phyloP scores from a whole-genome alignment of 176 grass and related monocot species.

The Ensete ventricosum region DNA sequence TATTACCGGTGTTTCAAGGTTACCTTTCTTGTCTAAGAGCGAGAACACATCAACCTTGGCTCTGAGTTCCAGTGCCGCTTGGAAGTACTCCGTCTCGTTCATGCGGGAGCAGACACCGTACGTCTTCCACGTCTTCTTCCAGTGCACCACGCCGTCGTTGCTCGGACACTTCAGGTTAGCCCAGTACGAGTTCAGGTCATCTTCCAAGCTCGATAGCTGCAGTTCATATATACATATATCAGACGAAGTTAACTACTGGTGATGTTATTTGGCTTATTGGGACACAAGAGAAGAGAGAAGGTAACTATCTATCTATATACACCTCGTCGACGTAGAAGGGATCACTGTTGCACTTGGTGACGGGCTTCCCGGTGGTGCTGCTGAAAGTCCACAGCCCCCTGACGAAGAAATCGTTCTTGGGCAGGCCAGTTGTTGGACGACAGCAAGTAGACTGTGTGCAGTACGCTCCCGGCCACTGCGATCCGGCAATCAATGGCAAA shows the following conservation, averaged over 20 bases:
- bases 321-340: constrained; percentile 24
- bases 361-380: constrained; percentile 1
- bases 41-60: constrained; percentile 17
- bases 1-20: neutral
- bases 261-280: too few relatives aligned
- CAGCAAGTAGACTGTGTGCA: constrained; percentile 30
- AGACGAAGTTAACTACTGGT: neutral
- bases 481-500: too few relatives aligned
- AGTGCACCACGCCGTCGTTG: constrained; percentile 11
- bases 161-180: constrained; percentile 41
- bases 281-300: neutral
- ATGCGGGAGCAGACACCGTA: constrained; percentile 34
- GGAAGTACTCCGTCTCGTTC: constrained; percentile 19
- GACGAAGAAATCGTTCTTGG: constrained; percentile 37
- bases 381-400: constrained; percentile 21
- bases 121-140: constrained; percentile 37
- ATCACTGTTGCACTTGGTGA: constrained; percentile 11
- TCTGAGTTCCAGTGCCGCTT: constrained; percentile 24
- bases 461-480: constrained; percentile 45
- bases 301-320: neutral
- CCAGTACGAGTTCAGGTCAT: constrained; percentile 22
- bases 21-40: constrained; percentile 15
- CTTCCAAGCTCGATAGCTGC: constrained; percentile 1
- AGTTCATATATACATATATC: neutral
- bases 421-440: constrained; percentile 32